Percentiles rank a stretch among this genome's conserved stretches.
Conservation (phyloP, 306 rosid genomes). For the Vicia sativa region DNA sequence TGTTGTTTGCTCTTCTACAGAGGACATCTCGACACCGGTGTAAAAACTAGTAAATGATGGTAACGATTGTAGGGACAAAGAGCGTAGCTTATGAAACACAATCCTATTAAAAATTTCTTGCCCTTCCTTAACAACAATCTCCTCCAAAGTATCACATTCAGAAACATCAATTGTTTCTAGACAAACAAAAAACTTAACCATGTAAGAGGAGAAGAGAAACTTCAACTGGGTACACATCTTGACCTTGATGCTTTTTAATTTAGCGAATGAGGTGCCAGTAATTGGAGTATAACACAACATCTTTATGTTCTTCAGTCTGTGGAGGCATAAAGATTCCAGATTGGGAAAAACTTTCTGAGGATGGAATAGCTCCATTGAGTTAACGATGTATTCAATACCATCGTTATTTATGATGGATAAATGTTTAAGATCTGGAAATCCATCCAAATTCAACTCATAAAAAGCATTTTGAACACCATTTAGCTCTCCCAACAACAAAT, state of each 20-base stretch:
- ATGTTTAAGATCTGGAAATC: slow-evolving; percentile 42
- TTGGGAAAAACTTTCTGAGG: slow-evolving; percentile 29
- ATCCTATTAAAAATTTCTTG: not conserved
- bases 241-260: slow-evolving; percentile 41
- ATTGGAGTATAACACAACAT: slow-evolving; percentile 25
- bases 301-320: slow-evolving; percentile 11
- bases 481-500: slow-evolving; percentile 41
- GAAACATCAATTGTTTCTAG: slow-evolving; percentile 46
- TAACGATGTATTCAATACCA: slow-evolving; percentile 22
- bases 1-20: not conserved
- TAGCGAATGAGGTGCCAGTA: slow-evolving; percentile 24
- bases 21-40: not conserved
- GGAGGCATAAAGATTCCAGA: slow-evolving; percentile 38
- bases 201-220: slow-evolving; percentile 13
- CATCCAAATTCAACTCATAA: slow-evolving; percentile 25
- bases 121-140: slow-evolving; percentile 31
- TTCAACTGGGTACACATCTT: slow-evolving; percentile 4
- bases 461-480: slow-evolving; percentile 31
- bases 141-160: slow-evolving; percentile 33
- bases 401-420: slow-evolving; percentile 33
- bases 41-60: not conserved
- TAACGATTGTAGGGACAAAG: not conserved
- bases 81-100: slow-evolving; percentile 3
- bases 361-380: slow-evolving; percentile 7
- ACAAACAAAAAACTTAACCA: slow-evolving; percentile 2